phyloP scores from a whole-genome alignment of 768 basidiomycete species.

The Mycena polygramma region DNA sequence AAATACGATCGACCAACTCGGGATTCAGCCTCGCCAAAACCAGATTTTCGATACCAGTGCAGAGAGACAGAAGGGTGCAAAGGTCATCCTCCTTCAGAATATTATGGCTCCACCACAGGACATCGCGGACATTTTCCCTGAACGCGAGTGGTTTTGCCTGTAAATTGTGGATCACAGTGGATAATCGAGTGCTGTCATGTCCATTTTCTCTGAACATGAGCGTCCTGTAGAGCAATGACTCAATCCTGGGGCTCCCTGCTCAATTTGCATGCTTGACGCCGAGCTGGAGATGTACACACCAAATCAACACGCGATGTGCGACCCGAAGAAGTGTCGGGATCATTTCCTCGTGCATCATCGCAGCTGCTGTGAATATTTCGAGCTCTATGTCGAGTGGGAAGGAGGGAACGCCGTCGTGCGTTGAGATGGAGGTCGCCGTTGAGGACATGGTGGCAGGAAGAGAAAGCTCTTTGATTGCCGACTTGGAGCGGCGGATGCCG shows the following conservation, averaged over 20 bases:
- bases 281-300: neutral
- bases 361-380: slow-evolving; percentile 8
- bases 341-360: neutral
- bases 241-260: neutral
- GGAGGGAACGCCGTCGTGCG: too few relatives aligned
- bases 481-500: too few relatives aligned
- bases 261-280: neutral
- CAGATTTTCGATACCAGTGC: neutral
- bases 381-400: slow-evolving; percentile 7
- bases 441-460: too few relatives aligned
- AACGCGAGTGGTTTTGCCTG: neutral
- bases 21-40: neutral
- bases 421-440: too few relatives aligned
- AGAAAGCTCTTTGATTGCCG: too few relatives aligned
- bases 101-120: neutral
- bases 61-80: neutral
- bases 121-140: neutral
- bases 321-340: slow-evolving; percentile 4
- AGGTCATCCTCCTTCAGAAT: too few relatives aligned
- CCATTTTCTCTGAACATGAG: neutral
- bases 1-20: neutral
- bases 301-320: neutral
- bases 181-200: neutral
- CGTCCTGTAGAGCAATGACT: neutral
- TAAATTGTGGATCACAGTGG: neutral